Base-by-base conservation (phyloP, 2,329 filamentous ascomycete species). In the Diaporthe australafricana region DNA sequence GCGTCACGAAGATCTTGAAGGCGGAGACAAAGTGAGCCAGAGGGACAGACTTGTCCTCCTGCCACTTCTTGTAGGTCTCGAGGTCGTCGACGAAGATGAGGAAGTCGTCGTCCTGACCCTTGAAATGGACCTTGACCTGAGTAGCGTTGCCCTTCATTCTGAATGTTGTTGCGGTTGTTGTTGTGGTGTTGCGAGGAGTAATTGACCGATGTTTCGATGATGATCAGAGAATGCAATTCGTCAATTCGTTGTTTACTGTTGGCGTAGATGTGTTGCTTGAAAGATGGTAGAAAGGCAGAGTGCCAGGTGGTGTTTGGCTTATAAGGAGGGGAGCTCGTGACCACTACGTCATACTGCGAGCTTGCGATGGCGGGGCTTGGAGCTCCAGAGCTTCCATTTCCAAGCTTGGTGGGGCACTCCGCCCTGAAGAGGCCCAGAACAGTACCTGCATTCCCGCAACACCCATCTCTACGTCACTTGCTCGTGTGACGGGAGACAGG, bases 1-100 rank as follows among this genome's bases (percentile, higher is more conserved):
- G 93, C 45, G 95, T 97, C 53, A 93, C 86, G 79, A 98, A 97
- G 79, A 99, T 87, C 88, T 97, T 94, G 88, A 94, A 98, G 9
- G 93, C 88, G 72, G 92, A 94, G 70, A 98, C 89, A 70, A 99
- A 95, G 78, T 98, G 91, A 1, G 93, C 89, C 60, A 98, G 85
- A 40, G 72, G 70, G 38, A 96, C 86, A 38, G 89, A 91, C 80
- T 90, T 91, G 86, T 98, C 96, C 5, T 81, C 85, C 86, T 91
- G 90, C 96, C 96, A 98, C 82, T 96, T 91, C 83, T 93, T 87
- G 78, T 94, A 91, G 62, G 88, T 86, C 73, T 93, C 84, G 63
- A 91, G 80, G 76, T 89, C 88, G 75, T 91, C 89, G 63, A 91
- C 80, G 76, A 91, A 90, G 81, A 90, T 81, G 79, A 90, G 79